phyloP scores from a whole-genome alignment of 495 filamentous ascomycete genomes.

The Aspergillus affinis region DNA sequence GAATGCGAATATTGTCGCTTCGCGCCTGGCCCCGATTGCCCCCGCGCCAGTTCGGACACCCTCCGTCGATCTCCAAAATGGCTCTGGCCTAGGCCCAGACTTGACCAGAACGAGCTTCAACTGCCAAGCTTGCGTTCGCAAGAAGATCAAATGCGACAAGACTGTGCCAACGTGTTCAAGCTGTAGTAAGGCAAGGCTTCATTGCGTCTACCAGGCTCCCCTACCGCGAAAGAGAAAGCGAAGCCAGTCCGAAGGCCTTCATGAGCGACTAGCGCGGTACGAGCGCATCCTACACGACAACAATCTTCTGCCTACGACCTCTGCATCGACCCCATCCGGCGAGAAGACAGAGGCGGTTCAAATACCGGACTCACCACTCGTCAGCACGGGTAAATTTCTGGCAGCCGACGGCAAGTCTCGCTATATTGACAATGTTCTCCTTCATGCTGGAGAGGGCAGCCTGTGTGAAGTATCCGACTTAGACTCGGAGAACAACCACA shows the following conservation, averaged over 20 bases:
- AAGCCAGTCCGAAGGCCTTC: slow-evolving; percentile 8
- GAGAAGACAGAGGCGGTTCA: neutral
- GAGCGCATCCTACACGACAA: slow-evolving; percentile 23
- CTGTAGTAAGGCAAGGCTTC: slow-evolving; percentile 26
- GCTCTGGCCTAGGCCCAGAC: neutral
- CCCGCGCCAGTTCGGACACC: slow-evolving; percentile 11
- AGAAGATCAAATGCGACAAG: slow-evolving; percentile 49
- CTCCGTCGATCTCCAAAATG: neutral
- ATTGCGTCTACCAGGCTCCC: slow-evolving; percentile 17
- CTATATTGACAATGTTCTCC: slow-evolving; percentile 23
- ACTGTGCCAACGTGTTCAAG: slow-evolving; percentile 37
- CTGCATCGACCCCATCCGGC: neutral
- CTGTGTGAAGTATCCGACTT: slow-evolving; percentile 12
- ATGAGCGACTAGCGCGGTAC: slow-evolving; percentile 19
- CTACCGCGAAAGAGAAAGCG: slow-evolving; percentile 16
- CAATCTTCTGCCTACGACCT: slow-evolving; percentile 14
- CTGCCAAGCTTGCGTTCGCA: slow-evolving; percentile 43
- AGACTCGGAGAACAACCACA: too few relatives aligned
- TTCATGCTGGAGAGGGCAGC: slow-evolving; percentile 18
- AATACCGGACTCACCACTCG: neutral
- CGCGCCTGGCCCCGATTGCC: slow-evolving; percentile 16
- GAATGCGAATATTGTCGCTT: too few relatives aligned
- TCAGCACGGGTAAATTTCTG: slow-evolving; percentile 11
- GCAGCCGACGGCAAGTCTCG: slow-evolving; percentile 17
- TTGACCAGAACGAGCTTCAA: slow-evolving; percentile 7